phyloP scores from a whole-genome alignment of 352 stramenopile genomes.

The Globisporangium sylvaticum region DNA sequence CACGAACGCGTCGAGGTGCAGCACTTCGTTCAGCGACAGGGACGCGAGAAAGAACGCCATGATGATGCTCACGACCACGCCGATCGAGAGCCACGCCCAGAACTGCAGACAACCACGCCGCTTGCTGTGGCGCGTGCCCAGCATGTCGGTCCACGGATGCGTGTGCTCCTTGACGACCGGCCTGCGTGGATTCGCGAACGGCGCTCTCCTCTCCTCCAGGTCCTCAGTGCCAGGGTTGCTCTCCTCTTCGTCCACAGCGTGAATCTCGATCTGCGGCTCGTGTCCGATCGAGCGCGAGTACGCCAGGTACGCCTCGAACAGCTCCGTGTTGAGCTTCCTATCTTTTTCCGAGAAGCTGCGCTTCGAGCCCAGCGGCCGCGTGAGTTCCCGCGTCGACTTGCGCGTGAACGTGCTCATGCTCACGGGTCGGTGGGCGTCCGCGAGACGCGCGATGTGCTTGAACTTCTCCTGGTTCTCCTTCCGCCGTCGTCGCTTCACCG shows the following conservation, averaged over 20 bases:
- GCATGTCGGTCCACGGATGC: slow-evolving; percentile 42
- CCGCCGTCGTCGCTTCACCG: slow-evolving; percentile 20
- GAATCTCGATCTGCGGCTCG: slow-evolving; percentile 82
- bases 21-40: slow-evolving; percentile 48
- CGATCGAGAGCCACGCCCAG: slow-evolving; percentile 32
- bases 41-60: slow-evolving; percentile 27
- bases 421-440: slow-evolving; percentile 53
- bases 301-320: slow-evolving; percentile 93
- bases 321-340: slow-evolving; percentile 88
- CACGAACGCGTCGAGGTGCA: slow-evolving; percentile 61
- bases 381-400: slow-evolving; percentile 16
- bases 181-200: slow-evolving; percentile 40
- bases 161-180: slow-evolving; percentile 25
- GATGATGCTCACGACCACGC: slow-evolving; percentile 27
- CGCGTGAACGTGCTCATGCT: slow-evolving; percentile 44
- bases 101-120: slow-evolving; percentile 34
- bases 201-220: slow-evolving; percentile 16
- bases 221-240: slow-evolving; percentile 27
- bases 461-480: slow-evolving; percentile 52
- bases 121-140: slow-evolving; percentile 45
- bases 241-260: slow-evolving; percentile 80
- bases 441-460: slow-evolving; percentile 49
- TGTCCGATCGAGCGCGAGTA: slow-evolving; percentile 91
- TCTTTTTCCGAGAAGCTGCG: slow-evolving; percentile 57
- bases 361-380: slow-evolving; percentile 15